A percentile compares a stretch with the other conserved stretches of the same genome.
Conservation (phyloP, 2,329 filamentous ascomycete species). For the Boeremia lycopersici region DNA sequence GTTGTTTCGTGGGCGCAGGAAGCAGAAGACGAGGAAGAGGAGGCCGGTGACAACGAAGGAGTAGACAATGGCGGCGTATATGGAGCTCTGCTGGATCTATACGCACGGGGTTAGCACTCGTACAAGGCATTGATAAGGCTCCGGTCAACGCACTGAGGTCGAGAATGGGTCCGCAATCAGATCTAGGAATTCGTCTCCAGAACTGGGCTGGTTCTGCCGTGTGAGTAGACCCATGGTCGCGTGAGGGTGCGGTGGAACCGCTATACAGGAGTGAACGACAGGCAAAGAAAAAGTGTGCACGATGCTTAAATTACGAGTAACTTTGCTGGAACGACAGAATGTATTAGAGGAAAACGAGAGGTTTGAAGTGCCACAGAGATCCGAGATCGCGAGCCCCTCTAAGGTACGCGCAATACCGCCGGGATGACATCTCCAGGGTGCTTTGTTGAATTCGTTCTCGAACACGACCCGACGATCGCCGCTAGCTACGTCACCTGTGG, state of each 20-base stretch:
- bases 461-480: slow-evolving; percentile 17
- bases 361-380: background rate
- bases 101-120: slow-evolving; percentile 1
- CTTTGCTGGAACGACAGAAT: background rate
- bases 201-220: slow-evolving; percentile 21
- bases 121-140: background rate
- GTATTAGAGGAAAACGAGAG: slow-evolving; percentile 1
- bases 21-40: slow-evolving; percentile 81
- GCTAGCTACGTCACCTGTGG: slow-evolving; percentile 21
- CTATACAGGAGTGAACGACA: slow-evolving; percentile 7
- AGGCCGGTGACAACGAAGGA: slow-evolving; percentile 76
- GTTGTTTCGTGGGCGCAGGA: slow-evolving; percentile 86
- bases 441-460: slow-evolving; percentile 21
- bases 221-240: slow-evolving; percentile 20
- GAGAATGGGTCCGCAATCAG: slow-evolving; percentile 51
- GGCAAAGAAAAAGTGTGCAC: background rate
- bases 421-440: slow-evolving; percentile 14
- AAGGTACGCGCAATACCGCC: slow-evolving; percentile 15
- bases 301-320: background rate
- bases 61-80: slow-evolving; percentile 80
- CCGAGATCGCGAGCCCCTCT: slow-evolving; percentile 9
- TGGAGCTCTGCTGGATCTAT: slow-evolving; percentile 65
- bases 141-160: slow-evolving; percentile 29
- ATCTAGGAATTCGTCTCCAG: slow-evolving; percentile 46
- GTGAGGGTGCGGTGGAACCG: slow-evolving; percentile 12